phyloP scores from a whole-genome alignment of 306 rosid genomes.

The Astragalus membranaceus region DNA sequence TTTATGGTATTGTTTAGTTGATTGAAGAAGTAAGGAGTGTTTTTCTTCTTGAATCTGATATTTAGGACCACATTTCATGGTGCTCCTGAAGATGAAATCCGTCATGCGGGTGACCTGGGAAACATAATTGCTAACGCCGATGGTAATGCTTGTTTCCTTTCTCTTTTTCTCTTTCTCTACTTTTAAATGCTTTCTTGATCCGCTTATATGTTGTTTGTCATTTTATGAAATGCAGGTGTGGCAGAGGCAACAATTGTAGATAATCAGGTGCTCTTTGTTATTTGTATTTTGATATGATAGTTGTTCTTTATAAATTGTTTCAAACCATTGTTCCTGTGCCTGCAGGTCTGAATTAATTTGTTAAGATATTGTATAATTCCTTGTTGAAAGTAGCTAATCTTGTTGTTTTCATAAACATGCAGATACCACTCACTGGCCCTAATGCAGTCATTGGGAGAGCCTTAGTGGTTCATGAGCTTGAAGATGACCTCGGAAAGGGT shows the following conservation, averaged over 20 bases:
- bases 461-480: conserved; percentile 78
- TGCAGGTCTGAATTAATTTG: neutral
- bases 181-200: neutral
- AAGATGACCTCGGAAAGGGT: conserved; percentile 91
- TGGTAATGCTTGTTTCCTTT: conserved; percentile 35
- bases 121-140: conserved; percentile 78
- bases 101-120: conserved; percentile 99
- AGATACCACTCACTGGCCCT: conserved; percentile 75
- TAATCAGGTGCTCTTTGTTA: conserved; percentile 45
- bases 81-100: conserved; percentile 83
- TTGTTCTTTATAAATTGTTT: neutral
- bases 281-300: neutral
- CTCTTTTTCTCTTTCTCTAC: neutral
- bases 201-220: neutral
- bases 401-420: conserved; percentile 15
- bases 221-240: conserved; percentile 41
- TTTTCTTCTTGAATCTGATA: conserved; percentile 12
- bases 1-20: neutral
- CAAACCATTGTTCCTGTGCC: neutral
- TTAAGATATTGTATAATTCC: neutral
- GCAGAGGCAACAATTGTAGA: conserved; percentile 76
- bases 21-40: neutral
- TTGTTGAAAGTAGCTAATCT: neutral
- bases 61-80: conserved; percentile 91
- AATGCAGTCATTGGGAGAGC: conserved; percentile 81